Evolutionary conservation across 305 asterid species (phyloP), one percentile per base, ranked within the genome.

Genomic region (Fraxinus baroniana): DNA sequence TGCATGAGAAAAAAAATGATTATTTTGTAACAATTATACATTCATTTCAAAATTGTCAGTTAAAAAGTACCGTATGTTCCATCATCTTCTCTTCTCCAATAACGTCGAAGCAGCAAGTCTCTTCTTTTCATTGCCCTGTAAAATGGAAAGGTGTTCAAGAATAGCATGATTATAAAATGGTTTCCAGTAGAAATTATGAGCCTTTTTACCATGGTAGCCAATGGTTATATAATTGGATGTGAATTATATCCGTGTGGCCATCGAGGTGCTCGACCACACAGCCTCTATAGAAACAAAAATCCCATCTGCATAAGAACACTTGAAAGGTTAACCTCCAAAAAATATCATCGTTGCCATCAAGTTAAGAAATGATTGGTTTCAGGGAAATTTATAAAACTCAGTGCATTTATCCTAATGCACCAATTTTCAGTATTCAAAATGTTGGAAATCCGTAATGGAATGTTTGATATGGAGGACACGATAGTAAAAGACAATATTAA

Each of bases 71-170:
- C 99, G n/a, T 95, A 95, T 74, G 97, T 91, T 84, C 97, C 97
- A 80, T 95, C 98, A 26, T 94, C 97, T 90, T 95, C 99, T 87
- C 94, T 91, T 87, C 99, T 95, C 99, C 99, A 95, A 87, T 92
- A 94, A 24, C 97, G 92, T 4, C 95, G 91, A 18, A 95, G 85
- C 81, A 95, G 87, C 62, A 95, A 72, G 84, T 95, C 99, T 79
- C 99, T 89, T 78, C 94, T 87, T 83, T 91, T 94, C 94, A 88
- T 89, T 81, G 93, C 89, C 98, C 99, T 95, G 88, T 44, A 77
- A 82, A 77, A 82, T 5, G 22, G 10, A 72, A 72, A 74, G 12
- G 64, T 73, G 74, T 9, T 84, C 24, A 81, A 68, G 12, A 32
- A 83, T 26, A 84, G 80, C 41, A 70, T 24, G 79, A 55, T 55